Evolutionary conservation across 768 basidiomycete species (phyloP).

Genomic region (Naganishia vaughanmartiniae): DNA sequence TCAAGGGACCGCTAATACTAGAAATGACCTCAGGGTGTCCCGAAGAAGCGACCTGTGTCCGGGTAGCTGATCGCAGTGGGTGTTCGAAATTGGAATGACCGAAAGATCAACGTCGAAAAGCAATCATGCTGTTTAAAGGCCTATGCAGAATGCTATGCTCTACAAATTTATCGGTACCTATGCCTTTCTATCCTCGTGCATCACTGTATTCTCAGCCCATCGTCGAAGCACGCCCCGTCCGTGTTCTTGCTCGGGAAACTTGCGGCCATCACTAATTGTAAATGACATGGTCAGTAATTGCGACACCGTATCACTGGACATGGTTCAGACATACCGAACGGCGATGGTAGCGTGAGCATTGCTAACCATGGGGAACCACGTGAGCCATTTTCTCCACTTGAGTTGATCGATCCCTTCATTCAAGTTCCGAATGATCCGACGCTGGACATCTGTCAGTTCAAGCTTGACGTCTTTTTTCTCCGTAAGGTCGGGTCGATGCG

Average conservation of each 20-base stretch:
- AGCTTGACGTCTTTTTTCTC: conserved; percentile 32
- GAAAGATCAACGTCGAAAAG: too few species aligned
- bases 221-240: conserved; percentile 38
- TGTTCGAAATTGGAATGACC: too few species aligned
- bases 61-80: too few species aligned
- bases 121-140: too few species aligned
- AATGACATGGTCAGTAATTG: not conserved
- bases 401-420: conserved; percentile 33
- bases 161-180: not conserved
- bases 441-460: conserved; percentile 35
- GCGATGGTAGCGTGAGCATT: conserved; percentile 44
- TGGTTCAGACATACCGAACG: conserved; percentile 38
- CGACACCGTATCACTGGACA: not conserved
- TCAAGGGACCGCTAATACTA: too few species aligned
- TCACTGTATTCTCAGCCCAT: conserved; percentile 38
- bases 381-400: conserved; percentile 35
- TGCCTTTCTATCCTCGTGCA: conserved; percentile 9
- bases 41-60: too few species aligned
- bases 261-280: conserved; percentile 36
- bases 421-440: conserved; percentile 40
- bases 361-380: conserved; percentile 42
- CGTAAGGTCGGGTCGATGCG: conserved; percentile 13
- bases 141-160: too few species aligned
- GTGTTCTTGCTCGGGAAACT: conserved; percentile 39
- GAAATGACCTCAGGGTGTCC: too few species aligned